phyloP scores from a whole-genome alignment of 2,329 filamentous ascomycete species.

The Sclerotiophoma versabilis region DNA sequence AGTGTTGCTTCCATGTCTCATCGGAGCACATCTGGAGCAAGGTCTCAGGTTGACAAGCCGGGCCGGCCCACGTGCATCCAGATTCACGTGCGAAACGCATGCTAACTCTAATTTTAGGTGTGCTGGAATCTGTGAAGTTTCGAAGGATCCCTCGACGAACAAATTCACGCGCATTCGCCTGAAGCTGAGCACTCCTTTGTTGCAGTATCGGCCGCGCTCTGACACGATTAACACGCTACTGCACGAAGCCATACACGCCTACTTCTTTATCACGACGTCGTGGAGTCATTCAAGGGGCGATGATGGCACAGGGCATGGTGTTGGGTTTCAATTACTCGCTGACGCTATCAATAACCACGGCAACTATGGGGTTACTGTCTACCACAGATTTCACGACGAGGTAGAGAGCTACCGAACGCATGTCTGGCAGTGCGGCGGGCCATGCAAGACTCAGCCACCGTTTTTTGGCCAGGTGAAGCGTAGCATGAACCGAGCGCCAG shows the following conservation, averaged over 20 bases:
- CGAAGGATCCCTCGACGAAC: constrained; percentile 46
- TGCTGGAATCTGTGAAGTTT: constrained; percentile 56
- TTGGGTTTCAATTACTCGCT: constrained; percentile 53
- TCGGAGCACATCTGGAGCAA: not conserved
- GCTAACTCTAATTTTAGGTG: constrained; percentile 41
- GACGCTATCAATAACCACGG: constrained; percentile 56
- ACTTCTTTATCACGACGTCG: constrained; percentile 56
- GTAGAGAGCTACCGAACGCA: constrained; percentile 56
- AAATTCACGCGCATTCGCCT: constrained; percentile 51
- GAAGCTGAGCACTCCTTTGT: constrained; percentile 53
- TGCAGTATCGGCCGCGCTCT: constrained; percentile 53
- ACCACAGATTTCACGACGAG: constrained; percentile 56
- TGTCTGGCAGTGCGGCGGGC: constrained; percentile 54
- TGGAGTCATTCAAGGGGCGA: constrained; percentile 53
- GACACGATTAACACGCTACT: constrained; percentile 55
- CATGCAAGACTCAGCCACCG: constrained; percentile 48
- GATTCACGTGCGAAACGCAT: constrained; percentile 14
- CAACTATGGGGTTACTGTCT: constrained; percentile 51
- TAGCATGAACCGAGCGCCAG: constrained; percentile 55
- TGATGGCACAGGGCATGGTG: constrained; percentile 53
- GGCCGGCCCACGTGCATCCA: constrained; percentile 20
- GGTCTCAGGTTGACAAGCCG: constrained; percentile 15
- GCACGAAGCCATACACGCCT: constrained; percentile 56
- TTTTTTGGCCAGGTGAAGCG: constrained; percentile 56
- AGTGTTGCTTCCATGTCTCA: constrained; percentile 24